phyloP scores from a whole-genome alignment of 306 rosid species.

The Vigna angularis region DNA sequence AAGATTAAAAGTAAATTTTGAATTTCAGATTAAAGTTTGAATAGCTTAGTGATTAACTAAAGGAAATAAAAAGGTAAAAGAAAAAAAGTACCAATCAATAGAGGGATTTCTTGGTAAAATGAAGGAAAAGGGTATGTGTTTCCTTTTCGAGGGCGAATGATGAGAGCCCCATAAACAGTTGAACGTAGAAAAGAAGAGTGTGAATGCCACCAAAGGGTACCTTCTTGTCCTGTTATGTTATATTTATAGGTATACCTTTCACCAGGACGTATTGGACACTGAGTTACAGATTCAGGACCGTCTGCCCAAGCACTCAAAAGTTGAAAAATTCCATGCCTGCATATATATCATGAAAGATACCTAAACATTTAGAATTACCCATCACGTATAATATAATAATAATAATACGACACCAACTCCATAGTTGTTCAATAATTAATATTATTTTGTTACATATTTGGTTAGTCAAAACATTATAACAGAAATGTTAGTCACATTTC shows the following conservation, averaged over 20 bases:
- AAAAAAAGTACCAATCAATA: constrained; percentile 46
- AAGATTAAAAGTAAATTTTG: too few relatives aligned
- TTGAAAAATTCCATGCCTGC: constrained; percentile 69
- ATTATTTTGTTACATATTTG: background rate
- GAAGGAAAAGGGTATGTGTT: constrained; percentile 42
- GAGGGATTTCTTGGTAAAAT: constrained; percentile 48
- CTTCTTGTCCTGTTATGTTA: constrained; percentile 61
- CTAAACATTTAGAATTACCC: background rate
- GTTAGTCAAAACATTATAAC: background rate
- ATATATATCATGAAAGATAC: background rate
- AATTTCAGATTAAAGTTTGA: too few relatives aligned
- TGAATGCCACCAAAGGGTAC: constrained; percentile 72
- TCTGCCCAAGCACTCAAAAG: constrained; percentile 64
- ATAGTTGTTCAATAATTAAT: background rate
- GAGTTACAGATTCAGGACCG: constrained; percentile 62
- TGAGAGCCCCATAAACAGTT: constrained; percentile 64
- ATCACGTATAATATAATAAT: background rate
- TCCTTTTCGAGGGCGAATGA: constrained; percentile 49
- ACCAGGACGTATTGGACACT: constrained; percentile 57
- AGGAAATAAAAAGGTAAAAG: too few relatives aligned
- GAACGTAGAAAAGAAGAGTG: constrained; percentile 64
- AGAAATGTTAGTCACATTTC: constrained; percentile 10
- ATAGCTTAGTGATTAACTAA: too few relatives aligned
- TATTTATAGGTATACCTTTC: constrained; percentile 49
- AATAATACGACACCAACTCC: background rate